A percentile compares a stretch with the other conserved stretches of the same genome.
Conservation (phyloP, 2,329 filamentous ascomycete genomes). For the Raffaelea albimanens region DNA sequence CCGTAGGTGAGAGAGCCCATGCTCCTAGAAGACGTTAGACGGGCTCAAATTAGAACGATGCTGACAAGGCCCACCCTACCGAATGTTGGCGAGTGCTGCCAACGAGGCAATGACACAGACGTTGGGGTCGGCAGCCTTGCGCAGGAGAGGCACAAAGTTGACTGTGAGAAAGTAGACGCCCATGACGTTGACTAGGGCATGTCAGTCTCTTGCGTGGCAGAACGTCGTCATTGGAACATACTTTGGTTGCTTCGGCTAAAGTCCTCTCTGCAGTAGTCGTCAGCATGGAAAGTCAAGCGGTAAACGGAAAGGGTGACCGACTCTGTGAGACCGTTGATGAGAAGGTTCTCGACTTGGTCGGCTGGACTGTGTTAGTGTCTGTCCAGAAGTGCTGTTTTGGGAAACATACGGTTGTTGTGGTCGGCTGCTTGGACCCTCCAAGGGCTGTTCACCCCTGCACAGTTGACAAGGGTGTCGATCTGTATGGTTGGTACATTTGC, state of each 20-base stretch:
- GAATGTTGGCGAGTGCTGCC: conserved; percentile 15
- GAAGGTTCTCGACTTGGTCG: conserved; percentile 13
- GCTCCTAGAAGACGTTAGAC: neutral
- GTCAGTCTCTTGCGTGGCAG: neutral
- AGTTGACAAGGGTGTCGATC: conserved; percentile 19
- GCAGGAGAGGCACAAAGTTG: conserved; percentile 18
- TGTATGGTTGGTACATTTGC: neutral
- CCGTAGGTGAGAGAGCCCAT: conserved; percentile 17
- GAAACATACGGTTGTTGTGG: conserved; percentile 12
- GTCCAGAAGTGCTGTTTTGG: too few species aligned
- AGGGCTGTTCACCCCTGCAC: conserved; percentile 17
- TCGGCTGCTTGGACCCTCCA: conserved; percentile 13
- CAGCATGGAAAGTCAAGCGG: neutral
- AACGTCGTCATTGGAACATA: neutral
- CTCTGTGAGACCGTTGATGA: conserved; percentile 14
- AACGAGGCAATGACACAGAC: conserved; percentile 18
- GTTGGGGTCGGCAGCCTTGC: conserved; percentile 16
- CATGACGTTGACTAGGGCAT: conserved; percentile 16
- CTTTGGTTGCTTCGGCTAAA: conserved; percentile 5
- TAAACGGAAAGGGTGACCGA: conserved; percentile 1
- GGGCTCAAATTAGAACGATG: neutral
- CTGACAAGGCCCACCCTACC: conserved; percentile 4
- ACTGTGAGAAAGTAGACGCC: conserved; percentile 19
- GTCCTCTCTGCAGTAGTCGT: conserved; percentile 3
- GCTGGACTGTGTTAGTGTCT: conserved; percentile 3